Conservation (phyloP, 2,329 filamentous ascomycete genomes). For the Ophiocordyceps australis region DNA sequence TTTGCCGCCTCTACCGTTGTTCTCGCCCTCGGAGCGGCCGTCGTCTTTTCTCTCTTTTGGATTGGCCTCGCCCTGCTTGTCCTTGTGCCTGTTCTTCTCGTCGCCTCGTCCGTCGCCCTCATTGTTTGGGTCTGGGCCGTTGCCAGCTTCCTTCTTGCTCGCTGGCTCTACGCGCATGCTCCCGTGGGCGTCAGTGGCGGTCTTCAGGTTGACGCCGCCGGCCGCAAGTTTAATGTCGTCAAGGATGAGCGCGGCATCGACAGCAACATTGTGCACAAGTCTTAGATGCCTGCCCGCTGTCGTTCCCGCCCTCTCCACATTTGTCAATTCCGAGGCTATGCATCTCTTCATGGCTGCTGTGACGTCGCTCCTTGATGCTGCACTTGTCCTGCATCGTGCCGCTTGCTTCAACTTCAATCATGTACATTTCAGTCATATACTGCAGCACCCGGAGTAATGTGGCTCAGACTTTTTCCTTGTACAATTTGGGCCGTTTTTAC, state of each 20-base stretch:
- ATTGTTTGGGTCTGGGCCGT: constrained; percentile 52
- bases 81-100: constrained; percentile 48
- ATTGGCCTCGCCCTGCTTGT: constrained; percentile 47
- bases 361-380: too few relatives aligned
- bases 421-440: too few relatives aligned
- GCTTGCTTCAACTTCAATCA: too few relatives aligned
- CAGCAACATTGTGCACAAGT: constrained; percentile 2
- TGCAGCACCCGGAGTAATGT: too few relatives aligned
- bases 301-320: too few relatives aligned
- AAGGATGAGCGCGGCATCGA: constrained; percentile 9
- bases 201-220: constrained; percentile 6
- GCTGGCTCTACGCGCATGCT: constrained; percentile 23
- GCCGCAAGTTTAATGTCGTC: constrained; percentile 4
- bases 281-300: neutral
- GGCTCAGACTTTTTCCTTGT: too few relatives aligned
- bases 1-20: constrained; percentile 46
- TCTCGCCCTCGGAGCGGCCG: constrained; percentile 41
- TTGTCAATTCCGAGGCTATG: too few relatives aligned
- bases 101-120: constrained; percentile 42
- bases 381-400: too few relatives aligned
- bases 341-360: too few relatives aligned
- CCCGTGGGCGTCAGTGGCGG: constrained; percentile 7
- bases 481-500: too few relatives aligned
- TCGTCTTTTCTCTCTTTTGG: constrained; percentile 51
- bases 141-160: constrained; percentile 32